Conservation (phyloP, 768 basidiomycete genomes). For the Coprinellus aureogranulatus region DNA sequence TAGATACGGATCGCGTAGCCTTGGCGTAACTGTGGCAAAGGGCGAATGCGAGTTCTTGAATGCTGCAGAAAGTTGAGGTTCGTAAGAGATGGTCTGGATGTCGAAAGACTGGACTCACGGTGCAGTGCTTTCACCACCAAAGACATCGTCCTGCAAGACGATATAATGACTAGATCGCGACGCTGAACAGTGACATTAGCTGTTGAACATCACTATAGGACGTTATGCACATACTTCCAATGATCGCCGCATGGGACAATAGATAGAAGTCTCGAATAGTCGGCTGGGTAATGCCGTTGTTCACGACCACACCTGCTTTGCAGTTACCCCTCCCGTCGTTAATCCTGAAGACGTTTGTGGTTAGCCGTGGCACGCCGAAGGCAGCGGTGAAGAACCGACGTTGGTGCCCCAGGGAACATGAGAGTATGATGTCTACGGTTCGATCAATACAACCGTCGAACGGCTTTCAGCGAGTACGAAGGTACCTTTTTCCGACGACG, state of each 20-base stretch:
- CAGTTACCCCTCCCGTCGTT: slow-evolving; percentile 47
- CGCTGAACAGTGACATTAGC: slow-evolving; percentile 6
- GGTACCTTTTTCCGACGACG: slow-evolving; percentile 66
- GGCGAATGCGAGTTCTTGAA: slow-evolving; percentile 23
- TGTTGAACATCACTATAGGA: slow-evolving; percentile 19
- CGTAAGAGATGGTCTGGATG: not conserved
- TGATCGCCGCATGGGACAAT: slow-evolving; percentile 53
- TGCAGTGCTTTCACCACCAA: slow-evolving; percentile 2
- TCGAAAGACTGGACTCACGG: not conserved
- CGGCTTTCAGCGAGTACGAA: too few species aligned
- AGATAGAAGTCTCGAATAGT: slow-evolving; percentile 52
- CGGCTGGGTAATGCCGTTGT: slow-evolving; percentile 42
- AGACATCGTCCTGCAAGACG: slow-evolving; percentile 24
- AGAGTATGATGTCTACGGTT: slow-evolving; percentile 25
- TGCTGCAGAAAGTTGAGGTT: slow-evolving; percentile 6
- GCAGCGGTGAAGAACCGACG: slow-evolving; percentile 1
- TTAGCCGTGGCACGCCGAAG: too few species aligned
- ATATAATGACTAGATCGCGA: slow-evolving; percentile 27
- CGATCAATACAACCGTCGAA: not conserved
- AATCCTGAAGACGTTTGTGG: not conserved
- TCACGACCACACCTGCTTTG: slow-evolving; percentile 47
- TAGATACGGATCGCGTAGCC: slow-evolving; percentile 30
- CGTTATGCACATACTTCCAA: too few species aligned
- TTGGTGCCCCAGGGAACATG: slow-evolving; percentile 17
- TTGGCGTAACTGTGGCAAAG: slow-evolving; percentile 29